Evolutionary conservation across 1,139 yeast genomes (phyloP).

Genomic region (Pichia sp.): DNA sequence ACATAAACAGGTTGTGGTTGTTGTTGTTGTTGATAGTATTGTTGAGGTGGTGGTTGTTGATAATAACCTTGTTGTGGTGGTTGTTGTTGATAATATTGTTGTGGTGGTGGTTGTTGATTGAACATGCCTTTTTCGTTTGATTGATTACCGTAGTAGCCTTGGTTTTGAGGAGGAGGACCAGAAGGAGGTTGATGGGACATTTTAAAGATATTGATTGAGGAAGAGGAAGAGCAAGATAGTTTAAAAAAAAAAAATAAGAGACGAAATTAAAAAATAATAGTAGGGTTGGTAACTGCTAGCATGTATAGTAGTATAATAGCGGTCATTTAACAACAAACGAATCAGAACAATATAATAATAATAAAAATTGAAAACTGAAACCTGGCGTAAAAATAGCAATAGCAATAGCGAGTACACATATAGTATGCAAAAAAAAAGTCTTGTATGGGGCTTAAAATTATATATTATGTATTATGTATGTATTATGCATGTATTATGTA

Average conservation of each 20-base stretch:
- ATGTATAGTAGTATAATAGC: too few relatives aligned
- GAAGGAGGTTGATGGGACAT: slow-evolving; percentile 19
- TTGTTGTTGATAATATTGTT: slow-evolving; percentile 26
- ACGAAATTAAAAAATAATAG: background rate
- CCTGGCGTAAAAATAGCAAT: too few relatives aligned
- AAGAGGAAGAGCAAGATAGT: too few relatives aligned
- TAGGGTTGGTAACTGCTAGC: too few relatives aligned
- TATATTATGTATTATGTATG: too few relatives aligned
- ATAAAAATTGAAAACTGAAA: too few relatives aligned
- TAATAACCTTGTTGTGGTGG: slow-evolving; percentile 44
- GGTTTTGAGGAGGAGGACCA: slow-evolving; percentile 22
- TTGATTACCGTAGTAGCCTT: slow-evolving; percentile 16
- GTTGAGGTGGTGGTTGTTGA: slow-evolving; percentile 34
- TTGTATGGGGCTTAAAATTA: too few relatives aligned
- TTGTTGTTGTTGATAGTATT: slow-evolving; percentile 46
- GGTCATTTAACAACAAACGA: too few relatives aligned
- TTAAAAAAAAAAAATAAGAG: background rate
- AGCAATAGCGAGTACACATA: too few relatives aligned
- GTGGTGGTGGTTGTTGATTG: slow-evolving; percentile 34
- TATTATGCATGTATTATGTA: too few relatives aligned
- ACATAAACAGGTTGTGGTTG: slow-evolving; percentile 66
- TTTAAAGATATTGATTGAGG: background rate
- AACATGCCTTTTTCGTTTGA: slow-evolving; percentile 11
- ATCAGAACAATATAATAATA: too few relatives aligned
- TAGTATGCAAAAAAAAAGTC: too few relatives aligned